Evolutionary conservation across 2,329 filamentous ascomycete species (phyloP), one percentile per base, ranked within the genome.

Genomic region (Talaromyces sp.): DNA sequence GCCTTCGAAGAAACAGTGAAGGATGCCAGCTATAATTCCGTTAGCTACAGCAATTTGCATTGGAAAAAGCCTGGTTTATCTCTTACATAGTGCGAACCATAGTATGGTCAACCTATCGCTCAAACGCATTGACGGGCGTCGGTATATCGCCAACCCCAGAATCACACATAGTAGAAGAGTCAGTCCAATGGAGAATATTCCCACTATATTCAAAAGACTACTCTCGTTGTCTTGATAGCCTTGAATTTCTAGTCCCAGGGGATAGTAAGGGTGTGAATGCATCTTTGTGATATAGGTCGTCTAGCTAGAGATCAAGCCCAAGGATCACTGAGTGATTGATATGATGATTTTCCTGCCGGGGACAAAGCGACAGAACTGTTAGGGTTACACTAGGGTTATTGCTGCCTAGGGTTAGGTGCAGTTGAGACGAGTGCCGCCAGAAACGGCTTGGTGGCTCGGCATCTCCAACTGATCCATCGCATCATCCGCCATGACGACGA

Each of bases 1-100:
- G 43, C 90, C 91, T 80, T 96, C 92, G 76, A 96, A 96, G 73
- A 90, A 88, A 64, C 90, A 83, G 78, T 97, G 93, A 43, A 96
- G 74, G 25, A 72, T 76, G 47, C 81, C 81, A 65, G 78, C 81
- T 82, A 64, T 27, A 43, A 19, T 58, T 17, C 8, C 3, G 7
- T 53, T 31, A 53, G 27, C 27, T n/a, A 31, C 15, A n/a, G 3
- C 11, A 49, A 27, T 29, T 22, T 3, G 13, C 19, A 45, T 22
- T 47, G n/a, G 10, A 5, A 19, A 53, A 13, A 8, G 36, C 27
- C 19, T 19, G 19, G n/a, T 15, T 22, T 59, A 22, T n/a, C 4
- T 15, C 75, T 79, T 85, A 83, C 89, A 91, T 15, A 94, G 81
- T 25, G 89, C 84, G 75, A 93, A 93, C 91, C 91, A 94, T 77